phyloP scores from a whole-genome alignment of 2,329 filamentous ascomycete species.

The Rasamsonia emersonii region DNA sequence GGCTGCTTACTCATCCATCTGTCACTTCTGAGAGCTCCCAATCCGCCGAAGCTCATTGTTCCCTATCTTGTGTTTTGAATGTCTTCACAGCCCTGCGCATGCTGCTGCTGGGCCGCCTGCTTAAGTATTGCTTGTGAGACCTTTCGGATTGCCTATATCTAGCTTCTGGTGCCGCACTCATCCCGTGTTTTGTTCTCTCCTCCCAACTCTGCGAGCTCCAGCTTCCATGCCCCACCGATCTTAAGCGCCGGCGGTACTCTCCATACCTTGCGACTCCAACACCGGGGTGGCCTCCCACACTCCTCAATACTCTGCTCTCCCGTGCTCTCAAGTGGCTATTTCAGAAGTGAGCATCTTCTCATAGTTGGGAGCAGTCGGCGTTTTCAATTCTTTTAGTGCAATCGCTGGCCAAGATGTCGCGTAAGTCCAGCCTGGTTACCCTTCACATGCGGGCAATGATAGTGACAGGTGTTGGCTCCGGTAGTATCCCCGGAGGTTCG shows the following conservation, averaged over 20 bases:
- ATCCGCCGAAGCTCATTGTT: slow-evolving; percentile 3
- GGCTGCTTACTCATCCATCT: background rate
- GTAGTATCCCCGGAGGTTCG: slow-evolving; percentile 43
- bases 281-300: slow-evolving; percentile 4
- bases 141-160: background rate
- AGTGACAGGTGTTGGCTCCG: slow-evolving; percentile 9
- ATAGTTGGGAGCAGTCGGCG: background rate
- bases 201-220: too few relatives aligned
- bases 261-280: background rate
- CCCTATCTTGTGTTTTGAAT: background rate
- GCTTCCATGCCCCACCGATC: slow-evolving; percentile 27
- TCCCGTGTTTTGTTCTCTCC: slow-evolving; percentile 1
- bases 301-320: background rate
- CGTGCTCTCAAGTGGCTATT: background rate
- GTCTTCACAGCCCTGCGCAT: background rate
- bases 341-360: too few relatives aligned
- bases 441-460: background rate
- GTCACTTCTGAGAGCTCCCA: slow-evolving; percentile 3
- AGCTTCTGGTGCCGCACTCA: background rate
- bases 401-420: slow-evolving; percentile 24
- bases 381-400: slow-evolving; percentile 1
- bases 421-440: slow-evolving; percentile 17
- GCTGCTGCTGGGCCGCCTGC: background rate
- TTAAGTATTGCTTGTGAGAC: too few relatives aligned
- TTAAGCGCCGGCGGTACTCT: slow-evolving; percentile 29